A percentile compares a stretch with the other conserved stretches of the same genome.
These are phyloP conservation scores for Phytophthora pisi DNA, from an alignment of 352 stramenopile species.

Conservation along the genomic window DNA sequence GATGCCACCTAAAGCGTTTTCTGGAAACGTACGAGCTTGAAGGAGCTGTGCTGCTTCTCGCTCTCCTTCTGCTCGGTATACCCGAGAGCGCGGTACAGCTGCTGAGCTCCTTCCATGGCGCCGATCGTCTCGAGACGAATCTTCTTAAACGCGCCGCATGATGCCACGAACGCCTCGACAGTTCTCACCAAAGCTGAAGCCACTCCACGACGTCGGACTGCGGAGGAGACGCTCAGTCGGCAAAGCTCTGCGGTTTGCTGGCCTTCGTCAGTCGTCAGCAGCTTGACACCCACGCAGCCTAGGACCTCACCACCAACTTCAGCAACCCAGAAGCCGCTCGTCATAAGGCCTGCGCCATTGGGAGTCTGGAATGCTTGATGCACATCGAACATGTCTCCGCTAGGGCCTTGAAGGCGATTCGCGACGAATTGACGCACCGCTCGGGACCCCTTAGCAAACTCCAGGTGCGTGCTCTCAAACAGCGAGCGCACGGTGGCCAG, in stretches of 20 bases:
- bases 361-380: constrained; percentile 41
- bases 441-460: constrained; percentile 54
- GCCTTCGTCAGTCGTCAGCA: constrained; percentile 15
- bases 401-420: constrained; percentile 48
- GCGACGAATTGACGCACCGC: constrained; percentile 75
- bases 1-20: constrained; percentile 35
- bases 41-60: constrained; percentile 45
- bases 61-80: constrained; percentile 48
- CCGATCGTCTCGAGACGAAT: constrained; percentile 72
- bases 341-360: constrained; percentile 5
- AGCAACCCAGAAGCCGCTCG: constrained; percentile 69
- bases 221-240: constrained; percentile 55
- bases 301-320: constrained; percentile 46
- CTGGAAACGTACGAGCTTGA: constrained; percentile 62
- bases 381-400: constrained; percentile 65
- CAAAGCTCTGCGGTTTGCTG: constrained; percentile 52
- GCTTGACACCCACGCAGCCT: constrained; percentile 67
- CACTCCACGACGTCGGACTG: constrained; percentile 50
- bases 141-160: constrained; percentile 30
- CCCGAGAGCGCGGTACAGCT: constrained; percentile 50
- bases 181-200: constrained; percentile 49
- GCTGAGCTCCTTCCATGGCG: constrained; percentile 58
- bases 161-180: constrained; percentile 47
- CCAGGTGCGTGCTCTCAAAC: constrained; percentile 65
- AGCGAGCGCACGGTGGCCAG: constrained; percentile 51